Evolutionary conservation across 192 early-diverging fungal species (phyloP), one percentile per base, ranked within the genome.

Genomic region (Umbelopsis sp.): DNA sequence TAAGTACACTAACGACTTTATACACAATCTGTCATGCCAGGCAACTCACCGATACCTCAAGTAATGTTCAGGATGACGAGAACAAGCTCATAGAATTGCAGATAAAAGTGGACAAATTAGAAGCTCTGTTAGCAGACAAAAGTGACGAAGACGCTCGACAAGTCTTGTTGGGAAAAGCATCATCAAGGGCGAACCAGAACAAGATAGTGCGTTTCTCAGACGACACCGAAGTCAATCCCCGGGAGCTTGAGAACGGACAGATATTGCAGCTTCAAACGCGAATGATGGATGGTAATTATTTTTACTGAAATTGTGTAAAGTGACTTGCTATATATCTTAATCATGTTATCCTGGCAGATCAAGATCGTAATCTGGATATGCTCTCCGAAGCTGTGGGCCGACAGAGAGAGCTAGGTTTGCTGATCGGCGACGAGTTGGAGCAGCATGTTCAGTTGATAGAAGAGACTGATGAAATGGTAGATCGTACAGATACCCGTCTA

Each of bases 341-440:
- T 35, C 46, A 6, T 46, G 13, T 61, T 18, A 49, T 46, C 9
- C 23, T 48, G 23, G 11, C 77, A 91, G 91, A 91, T 67, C 92
- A 94, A 78, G 92, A 94, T 78, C 70, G 82, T n/a, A 87, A 89
- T 65, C 70, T 94, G 47, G 92, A 94, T 78, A 79, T 79, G 50
- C 76, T 94, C 12, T 78, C 78, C 35, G 74, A 74, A 9, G 84
- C 88, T 9, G 78, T 94, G 27, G 77, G 78, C 25, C 86, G 92
- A 35, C 92, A 92, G 71, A 82, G 86, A 71, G 85, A 91, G 49
- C 71, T 94, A 2, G 92, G 92, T 0, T 23, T 91, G 21, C 71
- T 87, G 77, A 94, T 92, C 66, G 86, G 85, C 21, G 89, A 92
- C 64, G 92, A 94, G 75, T 70, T 94, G 46, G 86, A 91, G 18